Conservation (phyloP, 345 rosid genomes). For the Populus pruinosa region DNA sequence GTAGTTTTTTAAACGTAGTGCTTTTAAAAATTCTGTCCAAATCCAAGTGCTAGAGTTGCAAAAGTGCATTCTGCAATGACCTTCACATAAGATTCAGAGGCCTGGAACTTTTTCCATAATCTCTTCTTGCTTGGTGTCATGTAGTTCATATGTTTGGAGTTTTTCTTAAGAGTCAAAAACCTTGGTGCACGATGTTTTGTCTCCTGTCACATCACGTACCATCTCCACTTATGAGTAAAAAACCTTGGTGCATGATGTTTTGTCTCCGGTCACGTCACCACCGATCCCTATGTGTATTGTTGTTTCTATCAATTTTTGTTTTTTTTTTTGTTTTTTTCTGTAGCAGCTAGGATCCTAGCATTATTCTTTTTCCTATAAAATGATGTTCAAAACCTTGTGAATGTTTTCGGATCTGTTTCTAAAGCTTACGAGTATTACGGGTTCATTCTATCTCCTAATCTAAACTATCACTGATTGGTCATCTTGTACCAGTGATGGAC, state of each 20-base stretch:
- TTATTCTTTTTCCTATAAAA: neutral
- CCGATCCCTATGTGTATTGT: neutral
- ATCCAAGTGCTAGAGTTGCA: neutral
- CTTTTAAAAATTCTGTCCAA: neutral
- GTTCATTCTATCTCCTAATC: neutral
- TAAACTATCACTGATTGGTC: constrained; percentile 9
- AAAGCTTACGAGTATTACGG: neutral
- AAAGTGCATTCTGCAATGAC: neutral
- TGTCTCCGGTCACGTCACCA: neutral
- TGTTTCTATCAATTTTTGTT: neutral
- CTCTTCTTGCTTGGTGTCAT: neutral
- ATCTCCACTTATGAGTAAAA: neutral
- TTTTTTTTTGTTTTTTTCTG: neutral
- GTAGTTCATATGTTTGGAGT: neutral
- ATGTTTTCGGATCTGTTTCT: neutral
- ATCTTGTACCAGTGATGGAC: constrained; percentile 49
- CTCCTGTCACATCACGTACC: neutral
- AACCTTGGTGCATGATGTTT: neutral
- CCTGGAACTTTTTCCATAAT: neutral
- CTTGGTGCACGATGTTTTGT: neutral
- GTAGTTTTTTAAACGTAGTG: neutral
- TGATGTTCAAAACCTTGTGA: neutral
- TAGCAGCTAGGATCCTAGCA: neutral
- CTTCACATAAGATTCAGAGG: neutral
- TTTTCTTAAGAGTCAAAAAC: neutral